Evolutionary conservation across 768 basidiomycete species (phyloP), one percentile per base, ranked within the genome.

Genomic region (Mycena galericulata): DNA sequence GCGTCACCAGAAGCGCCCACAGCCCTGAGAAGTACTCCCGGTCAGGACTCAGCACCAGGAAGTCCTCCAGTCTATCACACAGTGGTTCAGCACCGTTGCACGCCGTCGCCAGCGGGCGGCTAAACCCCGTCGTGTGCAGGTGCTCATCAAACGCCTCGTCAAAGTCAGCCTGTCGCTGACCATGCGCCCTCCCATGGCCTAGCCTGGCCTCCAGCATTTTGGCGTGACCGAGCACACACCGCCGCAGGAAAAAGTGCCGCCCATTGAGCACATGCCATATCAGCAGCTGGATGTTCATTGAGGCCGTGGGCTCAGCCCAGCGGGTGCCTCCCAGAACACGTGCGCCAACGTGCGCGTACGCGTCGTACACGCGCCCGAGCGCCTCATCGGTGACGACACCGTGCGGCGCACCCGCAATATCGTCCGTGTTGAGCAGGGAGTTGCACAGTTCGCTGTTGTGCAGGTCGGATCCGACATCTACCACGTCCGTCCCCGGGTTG

Each of bases 301-400:
- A 1, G 38, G 64, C 64, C 47, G 47, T 58, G 4, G 47, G 64
- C 24, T 65, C 64, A 18, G 55, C 55, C 64, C 64, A 65, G 20
- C 64, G 55, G 30, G 29, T 20, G 27, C 36, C 47, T 22, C 40
- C 40, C 11, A 65, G 22, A 18, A 38, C 26, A 26, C 46, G 32
- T 26, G 64, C 64, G 5, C 64, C 64, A 3, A 51, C 38, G 46
- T 57, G 55, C 22, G 64, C 64, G 29, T 30, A 65, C 24, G 56
- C 64, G 32, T 65, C 64, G 64, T 65, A 65, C 49, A 65, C 64
- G 12, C 38, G 34, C n/a, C 64, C 36, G 17, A 65, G 56, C 55
- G 56, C 64, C 27, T 7, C 55, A 12, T 65, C 64, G 29, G 30
- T 49, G 22, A 64, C n/a, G n/a, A 55, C 36, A 32, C 54, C 62